Evolutionary conservation across 2,329 filamentous ascomycete genomes (phyloP).

Genomic region (Geoglossum cookeanum): DNA sequence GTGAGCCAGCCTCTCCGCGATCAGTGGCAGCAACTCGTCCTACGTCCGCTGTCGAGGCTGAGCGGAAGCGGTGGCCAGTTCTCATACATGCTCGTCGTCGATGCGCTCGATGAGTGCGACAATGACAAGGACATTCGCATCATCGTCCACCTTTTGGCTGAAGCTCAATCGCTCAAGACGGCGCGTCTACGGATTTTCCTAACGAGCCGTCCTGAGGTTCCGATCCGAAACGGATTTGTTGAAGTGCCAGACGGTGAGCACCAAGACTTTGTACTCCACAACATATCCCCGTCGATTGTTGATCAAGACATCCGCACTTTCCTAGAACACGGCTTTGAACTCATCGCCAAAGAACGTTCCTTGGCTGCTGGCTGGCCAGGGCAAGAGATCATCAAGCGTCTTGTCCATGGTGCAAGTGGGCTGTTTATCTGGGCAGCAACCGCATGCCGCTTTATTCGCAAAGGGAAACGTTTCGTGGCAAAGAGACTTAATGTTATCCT

Average conservation of each 20-base stretch:
- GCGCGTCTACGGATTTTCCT: slow-evolving; percentile 13
- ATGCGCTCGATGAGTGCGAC: slow-evolving; percentile 17
- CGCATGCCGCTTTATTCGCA: too few relatives aligned
- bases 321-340: slow-evolving; percentile 16
- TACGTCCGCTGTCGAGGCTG: slow-evolving; percentile 16
- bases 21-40: slow-evolving; percentile 25
- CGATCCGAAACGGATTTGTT: slow-evolving; percentile 11
- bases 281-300: slow-evolving; percentile 16
- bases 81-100: slow-evolving; percentile 12
- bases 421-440: too few relatives aligned
- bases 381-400: too few relatives aligned
- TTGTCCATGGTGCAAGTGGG: too few relatives aligned
- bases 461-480: too few relatives aligned
- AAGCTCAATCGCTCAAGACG: slow-evolving; percentile 4
- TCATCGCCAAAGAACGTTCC: too few relatives aligned
- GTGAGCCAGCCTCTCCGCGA: slow-evolving; percentile 14
- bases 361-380: too few relatives aligned
- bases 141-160: slow-evolving; percentile 12
- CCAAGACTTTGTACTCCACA: slow-evolving; percentile 20
- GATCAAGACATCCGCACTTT: slow-evolving; percentile 21
- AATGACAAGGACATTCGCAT: slow-evolving; percentile 9
- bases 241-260: slow-evolving; percentile 13
- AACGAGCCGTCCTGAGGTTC: slow-evolving; percentile 15
- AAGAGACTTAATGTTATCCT: too few relatives aligned
- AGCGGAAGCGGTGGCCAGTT: not conserved